Conservation (phyloP, 2,329 filamentous ascomycete genomes). For the Pseudopithomyces maydicus region DNA sequence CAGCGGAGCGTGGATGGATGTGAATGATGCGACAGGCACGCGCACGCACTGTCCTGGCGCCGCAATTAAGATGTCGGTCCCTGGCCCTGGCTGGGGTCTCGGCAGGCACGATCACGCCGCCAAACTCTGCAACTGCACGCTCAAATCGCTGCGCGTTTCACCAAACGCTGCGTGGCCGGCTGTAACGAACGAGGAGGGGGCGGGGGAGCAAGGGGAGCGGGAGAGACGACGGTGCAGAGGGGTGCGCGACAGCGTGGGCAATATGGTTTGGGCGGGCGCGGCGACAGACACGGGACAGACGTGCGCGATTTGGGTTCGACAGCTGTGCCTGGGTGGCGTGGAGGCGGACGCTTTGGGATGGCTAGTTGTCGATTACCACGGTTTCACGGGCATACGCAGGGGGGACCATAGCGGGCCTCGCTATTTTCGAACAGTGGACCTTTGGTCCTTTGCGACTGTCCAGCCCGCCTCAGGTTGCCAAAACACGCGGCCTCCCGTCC, state of each 20-base stretch:
- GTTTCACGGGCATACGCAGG: conserved; percentile 1
- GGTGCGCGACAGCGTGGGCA: conserved; percentile 1
- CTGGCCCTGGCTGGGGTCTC: background rate
- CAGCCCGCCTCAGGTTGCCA: background rate
- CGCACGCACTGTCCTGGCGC: conserved; percentile 1
- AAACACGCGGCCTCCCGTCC: conserved; percentile 2
- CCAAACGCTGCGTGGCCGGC: conserved; percentile 31
- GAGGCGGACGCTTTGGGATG: conserved; percentile 1
- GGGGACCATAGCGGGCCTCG: background rate
- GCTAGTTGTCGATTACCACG: conserved; percentile 2
- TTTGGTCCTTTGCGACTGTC: background rate
- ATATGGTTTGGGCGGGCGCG: background rate
- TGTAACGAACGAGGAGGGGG: conserved; percentile 4
- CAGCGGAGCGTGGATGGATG: background rate
- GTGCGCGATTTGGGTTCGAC: background rate
- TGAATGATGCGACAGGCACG: conserved; percentile 9
- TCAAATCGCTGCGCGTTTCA: conserved; percentile 41
- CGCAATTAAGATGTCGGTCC: conserved; percentile 3
- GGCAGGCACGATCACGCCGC: conserved; percentile 9
- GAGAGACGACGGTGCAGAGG: conserved; percentile 7
- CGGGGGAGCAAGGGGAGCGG: conserved; percentile 12
- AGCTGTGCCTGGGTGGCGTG: conserved; percentile 5
- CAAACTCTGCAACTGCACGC: conserved; percentile 14
- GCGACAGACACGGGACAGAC: background rate
- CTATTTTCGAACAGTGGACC: conserved; percentile 5